Conservation (phyloP, 495 filamentous ascomycete genomes). For the Penicillium subrubescens region DNA sequence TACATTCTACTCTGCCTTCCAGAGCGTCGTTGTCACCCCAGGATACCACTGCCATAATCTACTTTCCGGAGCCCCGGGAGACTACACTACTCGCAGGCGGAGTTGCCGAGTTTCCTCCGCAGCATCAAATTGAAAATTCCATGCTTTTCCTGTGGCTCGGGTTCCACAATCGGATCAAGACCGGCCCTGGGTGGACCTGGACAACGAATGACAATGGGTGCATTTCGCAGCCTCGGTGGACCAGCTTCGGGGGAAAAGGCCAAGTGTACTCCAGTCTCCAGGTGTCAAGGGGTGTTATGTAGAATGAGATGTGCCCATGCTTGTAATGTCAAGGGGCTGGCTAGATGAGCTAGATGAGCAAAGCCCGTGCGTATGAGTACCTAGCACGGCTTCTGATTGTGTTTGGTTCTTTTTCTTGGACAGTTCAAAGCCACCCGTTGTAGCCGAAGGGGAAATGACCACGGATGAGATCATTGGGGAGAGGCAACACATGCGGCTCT, state of each 20-base stretch:
- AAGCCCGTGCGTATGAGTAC: background rate
- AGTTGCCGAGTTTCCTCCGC: slow-evolving; percentile 1
- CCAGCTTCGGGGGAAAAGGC: slow-evolving; percentile 6
- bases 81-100: background rate
- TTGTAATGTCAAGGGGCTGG: background rate
- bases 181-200: background rate
- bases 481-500: background rate
- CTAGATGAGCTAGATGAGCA: background rate
- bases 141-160: background rate
- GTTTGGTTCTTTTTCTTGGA: background rate
- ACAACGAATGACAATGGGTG: slow-evolving; percentile 23
- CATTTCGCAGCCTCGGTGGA: slow-evolving; percentile 32
- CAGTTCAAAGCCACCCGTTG: background rate
- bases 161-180: slow-evolving; percentile 18
- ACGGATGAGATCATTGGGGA: slow-evolving; percentile 24
- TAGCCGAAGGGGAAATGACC: slow-evolving; percentile 18
- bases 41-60: background rate
- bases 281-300: slow-evolving; percentile 16
- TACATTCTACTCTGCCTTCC: background rate
- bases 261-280: slow-evolving; percentile 7
- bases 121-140: background rate
- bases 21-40: background rate
- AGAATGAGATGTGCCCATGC: background rate
- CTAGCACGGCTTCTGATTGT: background rate
- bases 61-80: background rate